These are phyloP conservation scores for Centella asiatica DNA, from an alignment of 129 eudicot species.

Conservation along the genomic window DNA sequence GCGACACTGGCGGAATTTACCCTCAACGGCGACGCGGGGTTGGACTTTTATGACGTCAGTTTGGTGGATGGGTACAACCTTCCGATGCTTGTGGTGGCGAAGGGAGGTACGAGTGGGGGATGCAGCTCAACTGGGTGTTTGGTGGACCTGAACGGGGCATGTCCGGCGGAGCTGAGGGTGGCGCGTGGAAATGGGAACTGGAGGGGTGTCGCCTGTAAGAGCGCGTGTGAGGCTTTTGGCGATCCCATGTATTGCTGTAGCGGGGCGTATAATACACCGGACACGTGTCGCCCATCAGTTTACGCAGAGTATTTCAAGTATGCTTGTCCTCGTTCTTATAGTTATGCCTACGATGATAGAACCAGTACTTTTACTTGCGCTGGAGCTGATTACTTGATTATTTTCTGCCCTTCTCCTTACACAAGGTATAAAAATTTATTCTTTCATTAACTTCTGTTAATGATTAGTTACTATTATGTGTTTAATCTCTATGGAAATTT, in stretches of 20 bases:
- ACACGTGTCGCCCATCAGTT: constrained; percentile 64
- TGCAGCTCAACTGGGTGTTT: constrained; percentile 74
- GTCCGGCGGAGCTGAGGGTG: constrained; percentile 57
- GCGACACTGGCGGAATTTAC: constrained; percentile 92
- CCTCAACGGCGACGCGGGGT: constrained; percentile 66
- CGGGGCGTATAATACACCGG: constrained; percentile 64
- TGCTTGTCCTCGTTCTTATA: constrained; percentile 75
- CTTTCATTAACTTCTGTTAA: neutral
- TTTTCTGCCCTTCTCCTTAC: constrained; percentile 76
- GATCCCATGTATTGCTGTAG: constrained; percentile 77
- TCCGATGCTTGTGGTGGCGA: constrained; percentile 67
- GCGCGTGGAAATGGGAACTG: constrained; percentile 31
- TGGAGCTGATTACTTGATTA: constrained; percentile 65
- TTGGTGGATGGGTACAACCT: constrained; percentile 85
- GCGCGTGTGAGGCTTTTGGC: constrained; percentile 91
- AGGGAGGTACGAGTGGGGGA: constrained; percentile 45
- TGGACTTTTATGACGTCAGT: constrained; percentile 87
- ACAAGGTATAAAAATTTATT: constrained; percentile 45
- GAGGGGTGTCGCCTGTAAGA: constrained; percentile 67
- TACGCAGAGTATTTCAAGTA: constrained; percentile 63
- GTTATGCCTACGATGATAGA: constrained; percentile 85
- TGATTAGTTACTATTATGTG: neutral
- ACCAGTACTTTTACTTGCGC: constrained; percentile 84
- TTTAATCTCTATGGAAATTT: too few relatives aligned
- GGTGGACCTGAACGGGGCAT: constrained; percentile 69